Evolutionary conservation across 352 stramenopile genomes (phyloP).

Genomic region (Lagenidium giganteum): DNA sequence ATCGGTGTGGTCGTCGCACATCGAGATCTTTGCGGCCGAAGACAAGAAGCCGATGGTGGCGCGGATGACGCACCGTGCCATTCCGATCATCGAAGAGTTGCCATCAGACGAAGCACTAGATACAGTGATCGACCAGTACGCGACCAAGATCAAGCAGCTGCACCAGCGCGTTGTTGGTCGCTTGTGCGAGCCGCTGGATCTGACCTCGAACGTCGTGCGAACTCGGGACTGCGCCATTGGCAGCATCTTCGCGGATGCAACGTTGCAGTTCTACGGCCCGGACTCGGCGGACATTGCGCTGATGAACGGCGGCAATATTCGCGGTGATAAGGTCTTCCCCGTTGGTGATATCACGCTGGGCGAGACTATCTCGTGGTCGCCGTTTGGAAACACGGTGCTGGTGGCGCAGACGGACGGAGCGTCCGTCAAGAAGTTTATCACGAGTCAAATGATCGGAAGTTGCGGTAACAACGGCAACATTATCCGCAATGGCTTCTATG

Average conservation of each 20-base stretch:
- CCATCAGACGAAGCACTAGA: constrained; percentile 46
- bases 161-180: constrained; percentile 39
- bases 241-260: constrained; percentile 46
- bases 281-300: constrained; percentile 42
- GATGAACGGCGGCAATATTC: constrained; percentile 67
- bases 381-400: constrained; percentile 65
- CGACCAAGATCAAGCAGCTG: constrained; percentile 30
- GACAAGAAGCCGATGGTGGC: constrained; percentile 19
- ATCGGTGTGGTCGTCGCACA: constrained; percentile 51
- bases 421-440: constrained; percentile 59
- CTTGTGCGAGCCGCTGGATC: constrained; percentile 48
- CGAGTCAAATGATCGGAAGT: constrained; percentile 36
- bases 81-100: constrained; percentile 60
- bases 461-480: constrained; percentile 42
- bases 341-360: constrained; percentile 42
- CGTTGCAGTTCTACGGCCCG: constrained; percentile 42
- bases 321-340: constrained; percentile 49
- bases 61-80: constrained; percentile 42
- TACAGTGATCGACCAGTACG: constrained; percentile 39
- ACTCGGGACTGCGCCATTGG: constrained; percentile 42
- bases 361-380: constrained; percentile 53
- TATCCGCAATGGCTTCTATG: constrained; percentile 56
- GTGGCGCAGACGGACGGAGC: constrained; percentile 45
- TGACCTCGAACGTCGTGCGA: constrained; percentile 46
- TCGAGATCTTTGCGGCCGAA: constrained; percentile 50